Evolutionary conservation across 2,329 filamentous ascomycete species (phyloP).

Genomic region (Pseudogymnoascus sp.): DNA sequence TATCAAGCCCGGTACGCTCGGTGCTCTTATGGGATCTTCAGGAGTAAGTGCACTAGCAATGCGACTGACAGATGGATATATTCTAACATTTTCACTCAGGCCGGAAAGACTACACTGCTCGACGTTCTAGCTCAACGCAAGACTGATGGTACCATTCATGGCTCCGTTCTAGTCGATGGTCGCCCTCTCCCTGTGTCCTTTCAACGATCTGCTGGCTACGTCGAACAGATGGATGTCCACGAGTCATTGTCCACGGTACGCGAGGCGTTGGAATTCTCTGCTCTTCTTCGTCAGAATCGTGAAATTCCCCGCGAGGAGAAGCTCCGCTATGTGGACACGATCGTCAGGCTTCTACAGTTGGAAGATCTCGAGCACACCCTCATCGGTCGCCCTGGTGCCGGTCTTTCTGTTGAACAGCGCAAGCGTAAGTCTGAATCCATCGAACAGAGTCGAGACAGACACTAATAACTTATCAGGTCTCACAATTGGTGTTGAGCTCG

Average conservation of each 20-base stretch:
- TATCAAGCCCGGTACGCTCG: slow-evolving; percentile 63
- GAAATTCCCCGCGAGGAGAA: slow-evolving; percentile 67
- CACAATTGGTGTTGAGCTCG: slow-evolving; percentile 53
- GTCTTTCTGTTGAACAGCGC: slow-evolving; percentile 53
- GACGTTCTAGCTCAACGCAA: slow-evolving; percentile 78
- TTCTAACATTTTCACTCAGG: slow-evolving; percentile 26
- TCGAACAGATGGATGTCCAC: slow-evolving; percentile 87
- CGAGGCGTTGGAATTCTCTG: slow-evolving; percentile 81
- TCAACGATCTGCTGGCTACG: slow-evolving; percentile 68
- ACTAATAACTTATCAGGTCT: slow-evolving; percentile 21
- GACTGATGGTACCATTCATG: slow-evolving; percentile 80
- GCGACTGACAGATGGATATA: too few species aligned
- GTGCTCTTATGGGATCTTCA: slow-evolving; percentile 49
- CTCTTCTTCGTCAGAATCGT: slow-evolving; percentile 76
- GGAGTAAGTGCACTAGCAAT: slow-evolving; percentile 34
- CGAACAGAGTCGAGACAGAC: too few species aligned
- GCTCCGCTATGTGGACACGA: slow-evolving; percentile 76
- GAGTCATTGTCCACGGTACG: slow-evolving; percentile 75
- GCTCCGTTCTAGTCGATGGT: slow-evolving; percentile 65
- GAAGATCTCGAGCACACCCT: slow-evolving; percentile 57
- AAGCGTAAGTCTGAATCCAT: slow-evolving; percentile 34
- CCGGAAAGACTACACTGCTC: slow-evolving; percentile 80
- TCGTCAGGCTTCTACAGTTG: slow-evolving; percentile 56
- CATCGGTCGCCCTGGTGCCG: slow-evolving; percentile 54
- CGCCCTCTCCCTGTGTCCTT: slow-evolving; percentile 69